Evolutionary conservation across 257 asterid genomes (phyloP).

Genomic region (Solanum okadae): DNA sequence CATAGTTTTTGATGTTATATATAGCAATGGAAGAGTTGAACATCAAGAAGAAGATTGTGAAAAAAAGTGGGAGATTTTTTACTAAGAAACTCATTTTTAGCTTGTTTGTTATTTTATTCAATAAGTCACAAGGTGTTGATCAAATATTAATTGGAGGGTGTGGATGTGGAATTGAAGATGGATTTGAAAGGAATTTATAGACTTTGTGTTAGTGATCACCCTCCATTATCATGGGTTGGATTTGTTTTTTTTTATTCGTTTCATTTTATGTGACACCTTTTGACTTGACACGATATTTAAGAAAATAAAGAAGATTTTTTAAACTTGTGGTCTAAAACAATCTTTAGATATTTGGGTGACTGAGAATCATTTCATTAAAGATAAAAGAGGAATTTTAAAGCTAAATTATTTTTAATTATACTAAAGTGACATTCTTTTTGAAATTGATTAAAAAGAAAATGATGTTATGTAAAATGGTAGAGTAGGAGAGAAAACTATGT

Average conservation of each 20-base stretch:
- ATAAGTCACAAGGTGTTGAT: background rate
- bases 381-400: no score
- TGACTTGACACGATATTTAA: no score
- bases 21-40: background rate
- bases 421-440: accelerated
- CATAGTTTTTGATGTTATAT: constrained; percentile 11
- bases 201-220: background rate
- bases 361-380: no score
- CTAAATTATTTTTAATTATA: no score
- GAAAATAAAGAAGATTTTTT: no score
- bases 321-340: background rate
- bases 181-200: background rate
- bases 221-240: background rate
- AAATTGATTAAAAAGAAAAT: no score
- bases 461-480: no score
- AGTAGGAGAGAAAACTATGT: background rate
- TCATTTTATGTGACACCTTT: no score
- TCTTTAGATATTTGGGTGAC: background rate
- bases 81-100: background rate
- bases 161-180: background rate
- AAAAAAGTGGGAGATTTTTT: background rate
- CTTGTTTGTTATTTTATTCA: background rate
- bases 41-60: background rate
- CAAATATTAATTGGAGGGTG: background rate
- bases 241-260: no score